These are phyloP conservation scores for Tremella yokohamensis DNA, from an alignment of 768 basidiomycete genomes.

Conservation along the genomic window DNA sequence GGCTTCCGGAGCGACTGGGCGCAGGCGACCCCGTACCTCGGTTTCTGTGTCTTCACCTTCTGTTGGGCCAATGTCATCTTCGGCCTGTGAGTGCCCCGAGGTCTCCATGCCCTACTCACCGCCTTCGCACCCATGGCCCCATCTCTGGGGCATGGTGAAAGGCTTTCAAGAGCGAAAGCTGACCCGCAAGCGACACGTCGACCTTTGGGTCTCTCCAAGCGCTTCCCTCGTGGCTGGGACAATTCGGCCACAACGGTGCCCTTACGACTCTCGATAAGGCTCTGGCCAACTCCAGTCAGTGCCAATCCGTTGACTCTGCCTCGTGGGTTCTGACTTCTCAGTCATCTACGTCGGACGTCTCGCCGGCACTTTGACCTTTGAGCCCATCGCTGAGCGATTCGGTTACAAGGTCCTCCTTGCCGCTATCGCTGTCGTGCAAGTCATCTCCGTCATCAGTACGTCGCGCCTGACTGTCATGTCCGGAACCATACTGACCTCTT, in stretches of 20 bases:
- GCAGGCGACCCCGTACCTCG: slow-evolving; percentile 19
- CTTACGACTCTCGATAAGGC: slow-evolving; percentile 18
- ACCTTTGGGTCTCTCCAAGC: slow-evolving; percentile 27
- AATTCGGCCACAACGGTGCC: slow-evolving; percentile 24
- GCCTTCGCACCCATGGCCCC: too few relatives aligned
- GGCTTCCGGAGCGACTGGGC: slow-evolving; percentile 12
- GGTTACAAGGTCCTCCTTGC: slow-evolving; percentile 19
- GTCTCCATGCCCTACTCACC: too few relatives aligned
- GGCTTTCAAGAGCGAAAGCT: too few relatives aligned
- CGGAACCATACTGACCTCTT: neutral
- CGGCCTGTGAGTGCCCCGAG: slow-evolving; percentile 9
- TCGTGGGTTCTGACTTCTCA: neutral
- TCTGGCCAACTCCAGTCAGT: slow-evolving; percentile 27
- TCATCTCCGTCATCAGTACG: slow-evolving; percentile 21
- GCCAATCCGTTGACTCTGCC: neutral
- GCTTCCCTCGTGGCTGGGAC: slow-evolving; percentile 19
- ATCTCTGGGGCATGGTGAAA: too few relatives aligned
- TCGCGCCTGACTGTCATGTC: neutral
- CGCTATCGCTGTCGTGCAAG: slow-evolving; percentile 13
- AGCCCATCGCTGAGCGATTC: slow-evolving; percentile 18
- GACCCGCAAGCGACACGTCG: slow-evolving; percentile 14
- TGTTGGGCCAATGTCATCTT: slow-evolving; percentile 21
- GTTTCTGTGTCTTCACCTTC: slow-evolving; percentile 21
- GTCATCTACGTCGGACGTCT: slow-evolving; percentile 11
- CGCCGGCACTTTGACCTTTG: slow-evolving; percentile 17